Conservation (phyloP, 495 filamentous ascomycete genomes). For the Entonaema liquescens region DNA sequence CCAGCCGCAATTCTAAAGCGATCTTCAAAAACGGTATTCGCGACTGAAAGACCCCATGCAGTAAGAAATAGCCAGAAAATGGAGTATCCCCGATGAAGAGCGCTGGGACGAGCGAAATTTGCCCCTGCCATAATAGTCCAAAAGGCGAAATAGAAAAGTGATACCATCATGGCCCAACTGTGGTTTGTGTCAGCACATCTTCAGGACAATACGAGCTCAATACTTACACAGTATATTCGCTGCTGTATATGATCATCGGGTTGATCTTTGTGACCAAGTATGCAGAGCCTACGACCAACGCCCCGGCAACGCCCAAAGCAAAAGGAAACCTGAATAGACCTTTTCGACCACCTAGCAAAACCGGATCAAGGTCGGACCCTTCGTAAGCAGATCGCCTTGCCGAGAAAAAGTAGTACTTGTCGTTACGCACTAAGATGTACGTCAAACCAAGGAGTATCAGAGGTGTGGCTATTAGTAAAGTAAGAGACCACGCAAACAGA, state of each 20-base stretch:
- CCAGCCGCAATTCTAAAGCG: slow-evolving; percentile 74
- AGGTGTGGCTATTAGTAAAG: slow-evolving; percentile 79
- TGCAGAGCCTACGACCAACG: slow-evolving; percentile 73
- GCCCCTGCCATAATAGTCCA: slow-evolving; percentile 88
- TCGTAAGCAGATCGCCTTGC: slow-evolving; percentile 64
- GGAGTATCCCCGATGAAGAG: slow-evolving; percentile 81
- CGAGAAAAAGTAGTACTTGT: slow-evolving; percentile 83
- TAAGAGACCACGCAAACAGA: slow-evolving; percentile 86
- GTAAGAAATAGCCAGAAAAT: slow-evolving; percentile 83
- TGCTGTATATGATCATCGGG: slow-evolving; percentile 86
- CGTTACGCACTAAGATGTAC: slow-evolving; percentile 70
- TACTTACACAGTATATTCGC: slow-evolving; percentile 76
- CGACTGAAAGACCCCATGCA: slow-evolving; percentile 76
- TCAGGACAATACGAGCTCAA: background rate
- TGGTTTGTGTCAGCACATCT: slow-evolving; percentile 32
- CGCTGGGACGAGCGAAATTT: slow-evolving; percentile 84
- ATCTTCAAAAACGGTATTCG: slow-evolving; percentile 76
- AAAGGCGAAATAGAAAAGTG: slow-evolving; percentile 77
- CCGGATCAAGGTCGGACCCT: slow-evolving; percentile 65
- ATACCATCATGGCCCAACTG: slow-evolving; percentile 84
- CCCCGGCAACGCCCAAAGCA: slow-evolving; percentile 73
- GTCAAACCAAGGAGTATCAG: slow-evolving; percentile 73
- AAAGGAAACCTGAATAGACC: slow-evolving; percentile 88
- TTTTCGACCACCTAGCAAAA: slow-evolving; percentile 76
- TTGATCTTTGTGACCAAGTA: slow-evolving; percentile 84